Conservation (phyloP, 2,329 filamentous ascomycete species). For the Huntiella abstrusa region DNA sequence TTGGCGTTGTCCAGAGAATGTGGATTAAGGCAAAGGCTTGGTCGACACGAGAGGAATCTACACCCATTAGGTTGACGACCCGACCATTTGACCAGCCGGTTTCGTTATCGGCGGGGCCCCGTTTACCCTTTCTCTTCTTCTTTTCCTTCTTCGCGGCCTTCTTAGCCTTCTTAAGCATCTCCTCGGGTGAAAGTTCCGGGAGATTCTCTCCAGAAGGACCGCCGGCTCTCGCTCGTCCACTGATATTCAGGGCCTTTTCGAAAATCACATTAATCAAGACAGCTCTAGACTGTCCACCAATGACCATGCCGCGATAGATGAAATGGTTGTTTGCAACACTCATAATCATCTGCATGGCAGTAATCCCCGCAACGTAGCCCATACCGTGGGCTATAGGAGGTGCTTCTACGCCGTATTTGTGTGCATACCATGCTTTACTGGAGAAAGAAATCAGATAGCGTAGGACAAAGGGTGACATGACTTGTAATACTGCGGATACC, state of each 20-base stretch:
- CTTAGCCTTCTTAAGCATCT: conserved; percentile 28
- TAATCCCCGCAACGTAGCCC: conserved; percentile 69
- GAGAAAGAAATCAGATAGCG: conserved; percentile 78
- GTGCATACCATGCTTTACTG: conserved; percentile 54
- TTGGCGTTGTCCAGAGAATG: conserved; percentile 71
- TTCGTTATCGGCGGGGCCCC: conserved; percentile 36
- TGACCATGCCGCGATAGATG: conserved; percentile 79
- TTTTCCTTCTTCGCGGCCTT: conserved; percentile 21
- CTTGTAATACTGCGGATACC: conserved; percentile 52
- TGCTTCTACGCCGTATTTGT: conserved; percentile 26
- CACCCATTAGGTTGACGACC: conserved; percentile 85
- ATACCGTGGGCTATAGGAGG: conserved; percentile 60
- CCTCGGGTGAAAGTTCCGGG: conserved; percentile 16
- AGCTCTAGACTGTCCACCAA: conserved; percentile 66
- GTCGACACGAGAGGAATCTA: conserved; percentile 84
- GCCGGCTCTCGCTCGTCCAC: conserved; percentile 71
- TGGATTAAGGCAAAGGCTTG: conserved; percentile 80
- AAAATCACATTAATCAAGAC: conserved; percentile 76
- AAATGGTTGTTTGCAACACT: conserved; percentile 76
- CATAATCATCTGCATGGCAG: conserved; percentile 66
- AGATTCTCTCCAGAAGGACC: conserved; percentile 29
- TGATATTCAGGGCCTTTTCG: conserved; percentile 80
- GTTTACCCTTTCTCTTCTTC: conserved; percentile 22
- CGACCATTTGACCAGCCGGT: conserved; percentile 83
- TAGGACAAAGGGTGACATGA: conserved; percentile 68